Conservation (phyloP, 2,329 filamentous ascomycete species). For the Aureobasidium musti region DNA sequence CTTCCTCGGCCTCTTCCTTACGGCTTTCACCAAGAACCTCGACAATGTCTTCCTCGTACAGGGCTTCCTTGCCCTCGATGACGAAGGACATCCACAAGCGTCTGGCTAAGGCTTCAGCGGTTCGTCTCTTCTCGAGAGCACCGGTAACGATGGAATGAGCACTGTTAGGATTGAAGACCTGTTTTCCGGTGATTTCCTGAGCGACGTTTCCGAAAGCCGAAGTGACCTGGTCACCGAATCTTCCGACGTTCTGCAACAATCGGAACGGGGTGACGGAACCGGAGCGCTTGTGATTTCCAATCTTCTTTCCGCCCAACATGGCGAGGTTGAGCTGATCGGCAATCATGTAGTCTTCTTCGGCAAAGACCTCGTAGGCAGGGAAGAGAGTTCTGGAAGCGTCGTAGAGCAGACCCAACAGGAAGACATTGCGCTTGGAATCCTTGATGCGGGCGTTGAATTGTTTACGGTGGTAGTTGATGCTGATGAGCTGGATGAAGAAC, state of each 20-base stretch:
- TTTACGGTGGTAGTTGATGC: constrained; percentile 80
- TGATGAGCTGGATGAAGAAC: constrained; percentile 77
- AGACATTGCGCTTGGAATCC: constrained; percentile 83
- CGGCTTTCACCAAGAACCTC: constrained; percentile 81
- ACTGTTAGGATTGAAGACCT: constrained; percentile 90
- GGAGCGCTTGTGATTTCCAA: constrained; percentile 53
- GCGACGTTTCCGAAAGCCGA: constrained; percentile 91
- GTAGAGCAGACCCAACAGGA: constrained; percentile 79
- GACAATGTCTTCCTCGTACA: constrained; percentile 77
- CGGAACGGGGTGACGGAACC: constrained; percentile 76
- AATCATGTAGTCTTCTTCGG: constrained; percentile 89
- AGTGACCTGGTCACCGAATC: constrained; percentile 89
- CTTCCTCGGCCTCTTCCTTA: constrained; percentile 78
- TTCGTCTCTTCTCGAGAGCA: constrained; percentile 79
- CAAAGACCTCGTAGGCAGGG: constrained; percentile 83
- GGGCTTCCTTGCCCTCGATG: constrained; percentile 77
- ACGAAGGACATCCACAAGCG: constrained; percentile 99
- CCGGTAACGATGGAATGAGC: constrained; percentile 87
- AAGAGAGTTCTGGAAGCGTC: constrained; percentile 88
- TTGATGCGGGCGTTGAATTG: constrained; percentile 82
- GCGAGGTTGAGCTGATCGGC: constrained; percentile 69
- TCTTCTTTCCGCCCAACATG: constrained; percentile 57
- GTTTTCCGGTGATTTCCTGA: constrained; percentile 90
- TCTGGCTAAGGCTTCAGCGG: constrained; percentile 88
- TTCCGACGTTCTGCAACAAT: constrained; percentile 68